These are phyloP conservation scores for Blastobotrys indianensis DNA, from an alignment of 1,139 yeast genomes.

Conservation along the genomic window DNA sequence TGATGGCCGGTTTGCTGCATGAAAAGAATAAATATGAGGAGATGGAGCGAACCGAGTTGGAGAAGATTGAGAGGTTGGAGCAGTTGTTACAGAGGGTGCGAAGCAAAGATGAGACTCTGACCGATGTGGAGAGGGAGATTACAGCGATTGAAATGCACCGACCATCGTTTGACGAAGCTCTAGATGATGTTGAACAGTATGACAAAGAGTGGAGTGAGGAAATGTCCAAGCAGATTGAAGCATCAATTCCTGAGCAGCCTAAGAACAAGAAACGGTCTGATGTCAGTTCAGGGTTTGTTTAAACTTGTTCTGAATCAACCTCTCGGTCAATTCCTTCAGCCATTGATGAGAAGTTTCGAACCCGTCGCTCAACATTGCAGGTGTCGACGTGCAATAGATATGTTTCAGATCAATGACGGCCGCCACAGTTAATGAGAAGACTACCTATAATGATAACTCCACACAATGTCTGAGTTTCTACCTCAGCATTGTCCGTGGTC, in stretches of 20 bases:
- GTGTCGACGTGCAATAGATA: too few relatives aligned
- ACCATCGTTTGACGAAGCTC: slow-evolving; percentile 13
- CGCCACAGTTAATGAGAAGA: too few relatives aligned
- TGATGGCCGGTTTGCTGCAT: slow-evolving; percentile 18
- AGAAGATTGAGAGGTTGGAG: slow-evolving; percentile 6
- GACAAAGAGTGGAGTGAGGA: slow-evolving; percentile 13
- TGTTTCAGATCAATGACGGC: too few relatives aligned
- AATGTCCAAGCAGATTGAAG: slow-evolving; percentile 4
- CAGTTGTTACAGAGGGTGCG: slow-evolving; percentile 10
- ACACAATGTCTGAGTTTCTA: too few relatives aligned
- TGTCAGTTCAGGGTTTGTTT: slow-evolving; percentile 9
- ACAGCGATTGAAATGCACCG: slow-evolving; percentile 7
- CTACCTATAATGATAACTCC: too few relatives aligned
- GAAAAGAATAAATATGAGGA: slow-evolving; percentile 14
- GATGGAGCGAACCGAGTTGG: slow-evolving; percentile 11
- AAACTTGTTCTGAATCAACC: too few relatives aligned
- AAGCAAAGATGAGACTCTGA: slow-evolving; percentile 12
- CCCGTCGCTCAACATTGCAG: too few relatives aligned
- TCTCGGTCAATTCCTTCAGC: too few relatives aligned
- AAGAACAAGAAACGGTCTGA: slow-evolving; percentile 8
- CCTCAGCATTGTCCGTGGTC: too few relatives aligned
- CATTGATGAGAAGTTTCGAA: too few relatives aligned
- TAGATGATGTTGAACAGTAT: slow-evolving; percentile 15
- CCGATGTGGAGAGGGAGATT: slow-evolving; percentile 16
- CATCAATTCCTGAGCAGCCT: not conserved